Base-by-base conservation (phyloP, 768 basidiomycete species). In the Floccularia luteovirens region DNA sequence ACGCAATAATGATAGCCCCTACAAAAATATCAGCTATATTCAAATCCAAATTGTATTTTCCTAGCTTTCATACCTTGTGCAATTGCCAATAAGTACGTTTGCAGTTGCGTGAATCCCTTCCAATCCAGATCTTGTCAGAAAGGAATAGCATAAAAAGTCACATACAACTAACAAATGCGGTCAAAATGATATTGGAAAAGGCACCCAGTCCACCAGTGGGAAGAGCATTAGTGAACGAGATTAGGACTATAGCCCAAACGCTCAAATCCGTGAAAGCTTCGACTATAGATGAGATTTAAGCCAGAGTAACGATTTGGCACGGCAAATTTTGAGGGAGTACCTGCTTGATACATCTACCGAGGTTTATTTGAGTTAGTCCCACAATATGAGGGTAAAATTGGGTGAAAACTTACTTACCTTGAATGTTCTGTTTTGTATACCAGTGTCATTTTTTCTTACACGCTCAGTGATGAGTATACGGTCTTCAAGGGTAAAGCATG, bases 181-280 rank as follows among this genome's bases (percentile, higher is more conserved):
- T 68, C 36, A 75, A 46, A 42, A 75, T 72, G 43, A 76, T 66
- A 46, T 75, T 74, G n/a, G 67, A 65, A 52, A 72, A 76, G 2
- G 70, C 69, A 11, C 70, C 68, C 23, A 75, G 49, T 1, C 72
- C 71, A 36, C 68, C 67, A 8, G 69, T 67, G 19, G 69, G 67
- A 31, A 74, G 52, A 5, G 65, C 69, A 46, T 71, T 69, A 11
- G 69, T 64, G 44, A 72, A 66, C 2, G 70, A 69, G n/a, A 71
- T 61, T 17, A 74, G 36, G 5, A 64, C 58, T 38, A 72, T 58
- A 5, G 62, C 55, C 69, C 72, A 72, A 5, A 73, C 67, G 12
- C 61, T 66, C 1, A 64, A 62, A 44, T 76, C 74, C 22, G 48
- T 54, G 39, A 70, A 42, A 1, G 66, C 74, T 49, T 75, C 74